Conservation (phyloP, 2,329 filamentous ascomycete genomes). For the Fusarium sp. region DNA sequence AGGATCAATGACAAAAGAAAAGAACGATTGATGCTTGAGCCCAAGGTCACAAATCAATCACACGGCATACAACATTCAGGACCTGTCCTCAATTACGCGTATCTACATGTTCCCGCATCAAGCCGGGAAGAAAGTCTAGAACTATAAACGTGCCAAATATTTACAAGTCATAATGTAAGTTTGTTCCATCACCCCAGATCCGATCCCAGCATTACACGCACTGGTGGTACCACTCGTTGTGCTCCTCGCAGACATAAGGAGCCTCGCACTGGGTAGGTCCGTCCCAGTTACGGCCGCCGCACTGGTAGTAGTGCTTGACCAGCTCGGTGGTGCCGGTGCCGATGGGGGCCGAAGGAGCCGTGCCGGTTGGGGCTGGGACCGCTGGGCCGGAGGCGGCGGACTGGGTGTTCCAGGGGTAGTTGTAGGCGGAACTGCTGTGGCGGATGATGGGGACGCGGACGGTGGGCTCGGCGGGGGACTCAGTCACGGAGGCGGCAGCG, state of each 20-base stretch:
- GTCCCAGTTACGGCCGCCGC: constrained; percentile 33
- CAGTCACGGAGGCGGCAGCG: background rate
- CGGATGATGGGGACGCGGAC: constrained; percentile 37
- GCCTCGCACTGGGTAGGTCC: constrained; percentile 39
- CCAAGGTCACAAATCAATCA: background rate
- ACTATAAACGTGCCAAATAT: constrained; percentile 32
- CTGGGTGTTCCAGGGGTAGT: constrained; percentile 37
- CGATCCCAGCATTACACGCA: constrained; percentile 19
- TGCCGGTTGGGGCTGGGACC: constrained; percentile 21
- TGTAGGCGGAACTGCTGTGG: constrained; percentile 31
- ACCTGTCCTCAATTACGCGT: constrained; percentile 15
- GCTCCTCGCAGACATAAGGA: constrained; percentile 28
- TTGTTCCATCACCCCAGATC: background rate
- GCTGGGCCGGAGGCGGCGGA: constrained; percentile 14
- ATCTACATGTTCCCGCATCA: constrained; percentile 23
- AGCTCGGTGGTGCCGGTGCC: constrained; percentile 20
- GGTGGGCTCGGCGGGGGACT: background rate
- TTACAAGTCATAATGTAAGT: constrained; percentile 27
- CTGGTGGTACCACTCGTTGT: constrained; percentile 40
- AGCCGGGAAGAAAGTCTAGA: constrained; percentile 25
- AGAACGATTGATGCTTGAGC: too few relatives aligned
- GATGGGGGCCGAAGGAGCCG: constrained; percentile 15
- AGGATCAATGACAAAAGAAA: too few relatives aligned
- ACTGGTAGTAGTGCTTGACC: constrained; percentile 38
- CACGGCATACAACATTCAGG: background rate